These are phyloP conservation scores for Lathyrus sativus DNA, from an alignment of 306 rosid species.

Conservation along the genomic window DNA sequence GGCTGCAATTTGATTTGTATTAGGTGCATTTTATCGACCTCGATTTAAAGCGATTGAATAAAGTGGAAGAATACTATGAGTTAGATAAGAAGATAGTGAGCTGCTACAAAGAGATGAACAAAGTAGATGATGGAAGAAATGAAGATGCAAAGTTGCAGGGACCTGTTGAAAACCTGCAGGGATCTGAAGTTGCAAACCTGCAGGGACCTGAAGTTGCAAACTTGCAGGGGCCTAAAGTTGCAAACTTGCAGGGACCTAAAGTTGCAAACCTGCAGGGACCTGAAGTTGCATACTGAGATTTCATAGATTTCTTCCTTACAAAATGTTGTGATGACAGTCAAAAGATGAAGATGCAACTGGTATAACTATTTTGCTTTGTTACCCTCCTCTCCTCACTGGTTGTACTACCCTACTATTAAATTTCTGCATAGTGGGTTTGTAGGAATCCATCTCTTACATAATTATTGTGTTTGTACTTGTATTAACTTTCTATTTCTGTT, in stretches of 20 bases:
- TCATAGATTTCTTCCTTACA: constrained; percentile 35
- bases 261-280: not conserved
- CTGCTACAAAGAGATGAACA: constrained; percentile 57
- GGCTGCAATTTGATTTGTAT: constrained; percentile 40
- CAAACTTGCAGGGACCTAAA: not conserved
- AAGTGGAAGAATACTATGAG: constrained; percentile 79
- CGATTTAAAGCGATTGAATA: constrained; percentile 75
- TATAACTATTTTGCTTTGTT: constrained; percentile 21
- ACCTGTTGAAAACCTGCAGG: constrained; percentile 10
- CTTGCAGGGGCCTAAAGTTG: constrained; percentile 6
- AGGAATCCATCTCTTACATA: not conserved
- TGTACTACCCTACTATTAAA: constrained; percentile 3
- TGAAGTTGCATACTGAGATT: constrained; percentile 35
- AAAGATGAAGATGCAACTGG: constrained; percentile 27
- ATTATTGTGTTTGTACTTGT: not conserved
- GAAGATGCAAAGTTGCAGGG: constrained; percentile 28
- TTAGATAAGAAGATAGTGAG: constrained; percentile 83
- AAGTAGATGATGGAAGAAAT: constrained; percentile 49
- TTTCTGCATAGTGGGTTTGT: not conserved
- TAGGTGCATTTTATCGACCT: constrained; percentile 85
- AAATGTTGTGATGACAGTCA: constrained; percentile 32
- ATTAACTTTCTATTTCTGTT: not conserved
- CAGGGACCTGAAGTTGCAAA: no score
- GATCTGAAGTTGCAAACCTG: not conserved
- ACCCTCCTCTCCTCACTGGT: not conserved